Evolutionary conservation across 2,329 filamentous ascomycete species (phyloP).

Genomic region (Berkeleyomyces rouxiae): DNA sequence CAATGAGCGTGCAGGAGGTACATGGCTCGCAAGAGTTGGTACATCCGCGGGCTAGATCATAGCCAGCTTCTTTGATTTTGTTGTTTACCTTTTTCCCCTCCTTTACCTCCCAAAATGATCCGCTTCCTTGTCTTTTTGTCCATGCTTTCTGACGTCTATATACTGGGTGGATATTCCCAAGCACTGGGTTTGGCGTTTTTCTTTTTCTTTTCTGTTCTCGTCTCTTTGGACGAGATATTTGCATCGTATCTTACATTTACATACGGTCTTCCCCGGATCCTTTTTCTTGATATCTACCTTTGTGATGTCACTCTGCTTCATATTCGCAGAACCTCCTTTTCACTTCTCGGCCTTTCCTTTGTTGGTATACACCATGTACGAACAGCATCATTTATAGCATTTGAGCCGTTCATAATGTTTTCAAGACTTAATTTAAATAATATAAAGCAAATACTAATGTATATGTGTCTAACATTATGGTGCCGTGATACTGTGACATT

Average conservation of each 20-base stretch:
- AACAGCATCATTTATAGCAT: background rate
- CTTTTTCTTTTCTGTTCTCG: background rate
- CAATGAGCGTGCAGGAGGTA: conserved; percentile 7
- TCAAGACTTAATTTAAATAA: conserved; percentile 1
- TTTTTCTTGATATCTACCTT: background rate
- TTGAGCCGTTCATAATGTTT: background rate
- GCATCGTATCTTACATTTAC: background rate
- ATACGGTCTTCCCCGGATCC: background rate
- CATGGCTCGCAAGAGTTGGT: conserved; percentile 7
- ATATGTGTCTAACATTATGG: no score
- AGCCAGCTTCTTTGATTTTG: background rate
- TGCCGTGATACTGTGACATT: no score
- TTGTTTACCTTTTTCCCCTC: background rate
- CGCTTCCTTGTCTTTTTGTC: conserved; percentile 1
- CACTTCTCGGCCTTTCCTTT: background rate
- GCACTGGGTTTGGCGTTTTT: background rate
- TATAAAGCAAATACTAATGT: background rate
- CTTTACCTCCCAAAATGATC: background rate
- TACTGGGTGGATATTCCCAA: background rate
- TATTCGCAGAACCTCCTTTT: background rate
- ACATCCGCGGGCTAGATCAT: conserved; percentile 8
- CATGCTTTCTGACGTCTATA: background rate
- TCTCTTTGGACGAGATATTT: background rate
- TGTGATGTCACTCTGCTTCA: background rate
- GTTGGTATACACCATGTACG: background rate